phyloP scores from a whole-genome alignment of 1,139 yeast genomes.

The Scheffersomyces quercinus region DNA sequence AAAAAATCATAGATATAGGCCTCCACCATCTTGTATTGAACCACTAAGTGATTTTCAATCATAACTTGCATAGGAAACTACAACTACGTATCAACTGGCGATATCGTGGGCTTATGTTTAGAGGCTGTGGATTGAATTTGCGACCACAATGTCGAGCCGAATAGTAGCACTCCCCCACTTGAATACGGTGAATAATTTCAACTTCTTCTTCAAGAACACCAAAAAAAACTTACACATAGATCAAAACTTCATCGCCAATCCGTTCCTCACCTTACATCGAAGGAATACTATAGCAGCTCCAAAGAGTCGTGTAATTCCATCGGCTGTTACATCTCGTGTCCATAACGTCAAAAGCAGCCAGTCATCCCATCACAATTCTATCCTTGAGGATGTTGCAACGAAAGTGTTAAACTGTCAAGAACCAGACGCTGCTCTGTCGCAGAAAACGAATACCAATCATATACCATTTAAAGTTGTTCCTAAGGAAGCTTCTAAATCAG shows the following conservation, averaged over 20 bases:
- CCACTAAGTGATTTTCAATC: too few species aligned
- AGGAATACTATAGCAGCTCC: background rate
- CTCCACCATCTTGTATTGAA: too few species aligned
- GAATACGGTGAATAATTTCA: slow-evolving; percentile 32
- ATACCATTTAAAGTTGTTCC: slow-evolving; percentile 64
- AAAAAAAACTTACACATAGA: slow-evolving; percentile 29
- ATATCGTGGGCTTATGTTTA: too few species aligned
- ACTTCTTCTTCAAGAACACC: slow-evolving; percentile 42
- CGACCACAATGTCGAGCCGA: slow-evolving; percentile 21
- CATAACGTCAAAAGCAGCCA: slow-evolving; percentile 1
- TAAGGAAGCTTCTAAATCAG: slow-evolving; percentile 13
- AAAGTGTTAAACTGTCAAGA: slow-evolving; percentile 44
- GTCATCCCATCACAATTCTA: slow-evolving; percentile 5
- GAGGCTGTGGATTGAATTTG: too few species aligned
- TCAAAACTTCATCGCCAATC: slow-evolving; percentile 40
- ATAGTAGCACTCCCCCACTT: slow-evolving; percentile 27
- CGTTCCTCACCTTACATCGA: slow-evolving; percentile 16
- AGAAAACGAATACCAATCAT: slow-evolving; percentile 20
- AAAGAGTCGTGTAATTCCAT: background rate
- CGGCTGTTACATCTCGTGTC: background rate
- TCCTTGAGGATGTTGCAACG: slow-evolving; percentile 31
- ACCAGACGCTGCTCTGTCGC: slow-evolving; percentile 29
- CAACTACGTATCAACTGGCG: too few species aligned
- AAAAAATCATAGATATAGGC: too few species aligned
- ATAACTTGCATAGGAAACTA: too few species aligned